These are phyloP conservation scores for Peronospora destructor DNA, from an alignment of 352 stramenopile genomes.

Conservation along the genomic window DNA sequence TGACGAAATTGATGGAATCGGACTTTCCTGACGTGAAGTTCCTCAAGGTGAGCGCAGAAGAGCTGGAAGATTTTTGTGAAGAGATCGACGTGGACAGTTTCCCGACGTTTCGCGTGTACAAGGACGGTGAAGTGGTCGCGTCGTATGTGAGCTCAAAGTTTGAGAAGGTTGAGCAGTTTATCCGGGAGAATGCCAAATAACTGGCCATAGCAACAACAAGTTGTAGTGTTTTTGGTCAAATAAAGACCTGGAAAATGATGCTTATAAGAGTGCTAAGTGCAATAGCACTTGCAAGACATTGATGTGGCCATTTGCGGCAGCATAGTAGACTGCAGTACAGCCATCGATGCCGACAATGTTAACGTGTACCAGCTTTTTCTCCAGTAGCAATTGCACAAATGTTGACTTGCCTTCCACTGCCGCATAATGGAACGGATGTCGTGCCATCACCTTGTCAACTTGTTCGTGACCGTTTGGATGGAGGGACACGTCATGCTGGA, in stretches of 20 bases:
- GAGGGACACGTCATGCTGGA: slow-evolving; percentile 43
- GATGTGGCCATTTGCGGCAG: slow-evolving; percentile 52
- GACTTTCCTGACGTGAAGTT: slow-evolving; percentile 54
- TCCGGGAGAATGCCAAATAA: slow-evolving; percentile 41
- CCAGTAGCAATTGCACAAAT: slow-evolving; percentile 52
- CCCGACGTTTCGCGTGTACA: slow-evolving; percentile 75
- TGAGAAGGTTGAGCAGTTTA: slow-evolving; percentile 76
- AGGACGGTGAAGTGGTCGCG: slow-evolving; percentile 48
- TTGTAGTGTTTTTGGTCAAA: too few relatives aligned
- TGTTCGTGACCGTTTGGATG: slow-evolving; percentile 33
- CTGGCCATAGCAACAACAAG: background rate
- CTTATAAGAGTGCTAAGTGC: slow-evolving; percentile 7
- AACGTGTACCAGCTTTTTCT: slow-evolving; percentile 50
- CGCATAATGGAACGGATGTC: slow-evolving; percentile 76
- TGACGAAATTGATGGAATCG: slow-evolving; percentile 46
- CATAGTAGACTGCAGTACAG: slow-evolving; percentile 73
- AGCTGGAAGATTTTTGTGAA: slow-evolving; percentile 71
- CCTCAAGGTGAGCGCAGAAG: slow-evolving; percentile 60
- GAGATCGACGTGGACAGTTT: slow-evolving; percentile 76
- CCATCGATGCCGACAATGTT: slow-evolving; percentile 55
- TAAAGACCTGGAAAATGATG: background rate
- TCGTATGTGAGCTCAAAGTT: slow-evolving; percentile 77
- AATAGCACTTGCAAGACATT: slow-evolving; percentile 51
- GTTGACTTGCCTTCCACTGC: slow-evolving; percentile 56
- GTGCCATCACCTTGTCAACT: slow-evolving; percentile 73